These are phyloP conservation scores for Lanmaoa pseudosensibilis DNA, from an alignment of 768 basidiomycete species.

Conservation along the genomic window DNA sequence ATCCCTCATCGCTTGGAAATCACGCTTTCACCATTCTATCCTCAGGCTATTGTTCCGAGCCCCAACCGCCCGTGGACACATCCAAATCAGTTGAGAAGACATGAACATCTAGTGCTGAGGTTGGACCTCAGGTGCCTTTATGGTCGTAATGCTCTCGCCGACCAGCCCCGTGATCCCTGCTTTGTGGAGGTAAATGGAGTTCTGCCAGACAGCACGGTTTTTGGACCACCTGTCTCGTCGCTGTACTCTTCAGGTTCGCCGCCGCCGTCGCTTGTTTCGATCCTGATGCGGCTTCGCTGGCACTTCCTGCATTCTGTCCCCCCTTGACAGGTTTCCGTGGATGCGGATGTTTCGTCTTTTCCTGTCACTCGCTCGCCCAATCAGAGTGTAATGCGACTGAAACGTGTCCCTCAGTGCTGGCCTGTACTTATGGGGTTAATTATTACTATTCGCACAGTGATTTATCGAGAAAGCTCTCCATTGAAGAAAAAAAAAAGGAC, in stretches of 20 bases:
- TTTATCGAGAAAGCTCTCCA: constrained; percentile 1
- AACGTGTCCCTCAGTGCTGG: constrained; percentile 21
- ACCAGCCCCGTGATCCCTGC: not conserved
- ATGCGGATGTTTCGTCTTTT: constrained; percentile 17
- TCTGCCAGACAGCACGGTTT: constrained; percentile 4
- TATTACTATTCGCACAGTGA: constrained; percentile 1
- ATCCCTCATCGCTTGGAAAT: not conserved
- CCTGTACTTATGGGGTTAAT: constrained; percentile 11
- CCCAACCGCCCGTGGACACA: not conserved
- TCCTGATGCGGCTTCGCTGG: constrained; percentile 15
- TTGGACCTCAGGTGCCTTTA: constrained; percentile 22
- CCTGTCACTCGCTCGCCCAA: constrained; percentile 8
- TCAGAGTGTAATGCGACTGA: constrained; percentile 26
- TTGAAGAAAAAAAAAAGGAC: not conserved
- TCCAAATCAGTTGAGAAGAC: constrained; percentile 1
- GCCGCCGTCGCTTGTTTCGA: constrained; percentile 1
- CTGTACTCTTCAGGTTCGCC: not conserved
- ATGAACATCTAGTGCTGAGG: constrained; percentile 13
- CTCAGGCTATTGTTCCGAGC: not conserved
- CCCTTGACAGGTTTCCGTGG: constrained; percentile 22
- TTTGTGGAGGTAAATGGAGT: constrained; percentile 1
- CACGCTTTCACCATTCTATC: not conserved
- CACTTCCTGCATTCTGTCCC: not conserved
- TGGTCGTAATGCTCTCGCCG: not conserved
- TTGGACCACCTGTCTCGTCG: constrained; percentile 7